Evolutionary conservation across 2,329 filamentous ascomycete species (phyloP), one percentile per base, ranked within the genome.

Genomic region (Huntiella decipiens): DNA sequence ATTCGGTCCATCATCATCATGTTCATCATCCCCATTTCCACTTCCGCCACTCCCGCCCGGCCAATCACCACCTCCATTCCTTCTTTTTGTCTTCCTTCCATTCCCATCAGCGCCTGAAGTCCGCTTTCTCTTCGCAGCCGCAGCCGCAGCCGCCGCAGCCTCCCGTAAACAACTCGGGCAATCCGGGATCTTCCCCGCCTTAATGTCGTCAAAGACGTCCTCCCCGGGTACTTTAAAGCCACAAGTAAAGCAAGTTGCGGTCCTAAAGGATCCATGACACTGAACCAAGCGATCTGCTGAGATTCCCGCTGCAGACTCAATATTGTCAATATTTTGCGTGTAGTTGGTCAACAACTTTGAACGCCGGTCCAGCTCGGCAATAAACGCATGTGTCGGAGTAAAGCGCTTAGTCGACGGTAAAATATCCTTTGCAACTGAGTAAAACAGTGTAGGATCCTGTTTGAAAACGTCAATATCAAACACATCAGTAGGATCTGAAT

Each of bases 301-400:
- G 50, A 98, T 83, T 16, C 91, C 91, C 0, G 88, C 88, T 56
- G 82, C 78, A 51, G 78, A 73, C 61, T 98, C 88, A 44, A 95
- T 77, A 55, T 95, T 95, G 66, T 98, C 91, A 56, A 98, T 96
- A 61, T 98, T 98, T 60, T 98, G 91, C 0, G 91, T 93, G 65
- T 95, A 98, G 63, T 96, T 95, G 37, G 87, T 96, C 50, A 95
- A 73, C 5, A 98, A 73, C 61, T 94, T 94, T 53, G 74, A 77
- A 60, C 86, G 82, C 54, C 88, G 73, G 61, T 98, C 83, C 33
- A 98, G 72, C 54, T 95, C 70, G 32, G 78, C 76, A 56, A 98
- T 92, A 64, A 98, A 98, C 45, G 81, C 79, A 66, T 98, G 91
- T 0, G 91, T 96, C 0, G 88, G 87, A 1, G 88, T 86, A 66